Base-by-base conservation (phyloP, 2,329 filamentous ascomycete genomes). In the Verticillium isaacii region DNA sequence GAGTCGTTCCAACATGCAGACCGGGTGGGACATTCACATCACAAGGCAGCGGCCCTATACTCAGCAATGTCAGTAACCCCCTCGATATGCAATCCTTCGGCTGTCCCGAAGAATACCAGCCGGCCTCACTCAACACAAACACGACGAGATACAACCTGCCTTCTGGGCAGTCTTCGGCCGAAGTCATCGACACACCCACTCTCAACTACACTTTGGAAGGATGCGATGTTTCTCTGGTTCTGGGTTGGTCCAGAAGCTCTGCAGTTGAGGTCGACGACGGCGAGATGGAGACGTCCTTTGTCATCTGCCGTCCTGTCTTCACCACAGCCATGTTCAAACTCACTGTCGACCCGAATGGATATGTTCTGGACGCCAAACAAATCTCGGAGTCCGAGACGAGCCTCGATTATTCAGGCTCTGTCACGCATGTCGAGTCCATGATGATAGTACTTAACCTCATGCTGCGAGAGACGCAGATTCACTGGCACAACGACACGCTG, bases 401-500 rank as follows among this genome's bases (percentile, higher is more conserved):
- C 0, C 52, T 73, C n/a, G 66, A 62, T 7, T 69, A 73, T 15
- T 5, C 61, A 0, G 62, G 63, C 0, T 65, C 66, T 0, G 29
- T 61, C 0, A 29, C 56, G 0, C 66, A 72, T 9, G 66, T 66
- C 0, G 60, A 66, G 2, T 11, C 4, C 0, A 17, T 74, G 1
- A 45, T 67, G 4, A 29, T 32, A 0, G 3, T 41, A 5, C 5
- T 17, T 9, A 58, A 58, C 34, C 9, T 41, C 36, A 36, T 60
- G 2, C 52, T 70, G n/a, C 23, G 1, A 2, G 17, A 0, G 2
- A 2, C 0, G 34, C 1, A 14, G 1, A 2, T 15, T 1, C 14
- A n/a, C 2, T 84, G 78, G 77, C 84, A 85, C 64, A 84, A 82
- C 60, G 76, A 82, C 54, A 77, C 72, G 0, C 68, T 75, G 1